These are phyloP conservation scores for Pseudogymnoascus sp. DNA, from an alignment of 2,329 filamentous ascomycete genomes.

Conservation along the genomic window DNA sequence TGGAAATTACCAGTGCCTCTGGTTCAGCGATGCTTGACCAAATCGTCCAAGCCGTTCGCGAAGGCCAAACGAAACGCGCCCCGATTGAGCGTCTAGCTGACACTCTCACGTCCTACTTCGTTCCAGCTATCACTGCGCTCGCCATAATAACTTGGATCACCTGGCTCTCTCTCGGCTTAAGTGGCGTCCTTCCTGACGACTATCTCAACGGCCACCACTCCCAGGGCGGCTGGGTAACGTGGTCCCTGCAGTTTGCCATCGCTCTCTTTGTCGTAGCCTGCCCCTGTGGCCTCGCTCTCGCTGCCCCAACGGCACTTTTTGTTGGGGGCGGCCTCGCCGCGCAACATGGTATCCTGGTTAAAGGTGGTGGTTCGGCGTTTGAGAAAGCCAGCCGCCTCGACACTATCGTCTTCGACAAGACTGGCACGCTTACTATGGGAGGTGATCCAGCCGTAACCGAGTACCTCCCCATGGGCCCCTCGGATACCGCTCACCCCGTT, in stretches of 20 bases:
- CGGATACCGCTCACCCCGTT: not conserved
- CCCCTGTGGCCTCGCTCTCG: constrained; percentile 51
- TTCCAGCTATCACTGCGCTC: constrained; percentile 58
- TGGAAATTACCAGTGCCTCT: constrained; percentile 53
- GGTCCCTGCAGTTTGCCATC: constrained; percentile 68
- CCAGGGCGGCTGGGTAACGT: constrained; percentile 57
- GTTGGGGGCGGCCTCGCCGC: constrained; percentile 50
- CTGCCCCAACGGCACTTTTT: constrained; percentile 50
- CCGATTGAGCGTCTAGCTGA: constrained; percentile 66
- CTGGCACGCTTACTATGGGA: constrained; percentile 48
- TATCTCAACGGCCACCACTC: constrained; percentile 43
- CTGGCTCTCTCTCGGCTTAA: constrained; percentile 56
- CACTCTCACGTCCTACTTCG: constrained; percentile 61
- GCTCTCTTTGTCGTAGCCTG: constrained; percentile 53
- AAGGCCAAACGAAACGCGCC: constrained; percentile 63
- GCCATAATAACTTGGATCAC: constrained; percentile 60
- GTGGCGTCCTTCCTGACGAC: constrained; percentile 44
- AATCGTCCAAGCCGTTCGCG: constrained; percentile 63
- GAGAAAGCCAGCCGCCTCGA: constrained; percentile 47
- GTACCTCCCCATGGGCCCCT: not conserved
- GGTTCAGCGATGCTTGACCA: constrained; percentile 67
- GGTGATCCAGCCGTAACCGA: constrained; percentile 59
- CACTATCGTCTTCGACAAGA: constrained; percentile 52
- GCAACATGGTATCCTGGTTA: constrained; percentile 47
- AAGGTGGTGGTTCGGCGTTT: constrained; percentile 51